These are phyloP conservation scores for Xerocomellus chrysenteron DNA, from an alignment of 768 basidiomycete genomes.

Conservation along the genomic window DNA sequence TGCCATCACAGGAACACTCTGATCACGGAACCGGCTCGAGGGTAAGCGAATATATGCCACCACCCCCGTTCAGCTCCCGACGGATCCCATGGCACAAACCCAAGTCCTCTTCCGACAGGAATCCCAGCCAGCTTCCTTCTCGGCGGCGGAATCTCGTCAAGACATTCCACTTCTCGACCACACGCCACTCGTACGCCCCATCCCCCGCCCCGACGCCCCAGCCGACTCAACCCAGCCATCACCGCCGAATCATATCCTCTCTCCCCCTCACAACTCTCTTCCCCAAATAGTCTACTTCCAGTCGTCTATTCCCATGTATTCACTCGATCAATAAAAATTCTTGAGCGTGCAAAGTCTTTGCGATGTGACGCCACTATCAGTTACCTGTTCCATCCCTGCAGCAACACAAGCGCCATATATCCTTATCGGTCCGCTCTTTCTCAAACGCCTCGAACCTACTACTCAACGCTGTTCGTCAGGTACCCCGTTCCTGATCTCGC, in stretches of 20 bases:
- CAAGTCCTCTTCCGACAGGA: constrained; percentile 3
- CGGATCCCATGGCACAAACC: constrained; percentile 9
- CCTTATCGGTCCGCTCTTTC: constrained; percentile 7
- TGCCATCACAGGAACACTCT: constrained; percentile 29
- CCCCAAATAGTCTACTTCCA: too few species aligned
- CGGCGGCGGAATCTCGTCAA: constrained; percentile 7
- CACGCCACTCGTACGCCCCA: neutral
- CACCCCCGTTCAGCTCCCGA: constrained; percentile 12
- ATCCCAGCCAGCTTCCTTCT: constrained; percentile 2
- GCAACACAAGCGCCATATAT: constrained; percentile 16
- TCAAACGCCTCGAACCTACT: neutral
- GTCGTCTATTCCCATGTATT: neutral
- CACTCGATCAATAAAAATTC: too few species aligned
- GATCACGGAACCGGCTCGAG: constrained; percentile 29
- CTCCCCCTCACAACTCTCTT: neutral
- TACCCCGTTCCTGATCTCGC: constrained; percentile 21
- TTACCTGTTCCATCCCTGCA: constrained; percentile 10
- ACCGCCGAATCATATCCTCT: neutral
- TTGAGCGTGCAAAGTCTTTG: neutral
- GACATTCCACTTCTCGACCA: neutral
- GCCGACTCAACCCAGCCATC: neutral
- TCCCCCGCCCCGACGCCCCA: neutral
- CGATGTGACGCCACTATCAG: neutral
- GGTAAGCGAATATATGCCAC: constrained; percentile 17
- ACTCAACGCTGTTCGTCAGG: neutral